Evolutionary conservation across 257 asterid species (phyloP), one percentile per base, ranked within the genome.

Genomic region (Petunia secreta): DNA sequence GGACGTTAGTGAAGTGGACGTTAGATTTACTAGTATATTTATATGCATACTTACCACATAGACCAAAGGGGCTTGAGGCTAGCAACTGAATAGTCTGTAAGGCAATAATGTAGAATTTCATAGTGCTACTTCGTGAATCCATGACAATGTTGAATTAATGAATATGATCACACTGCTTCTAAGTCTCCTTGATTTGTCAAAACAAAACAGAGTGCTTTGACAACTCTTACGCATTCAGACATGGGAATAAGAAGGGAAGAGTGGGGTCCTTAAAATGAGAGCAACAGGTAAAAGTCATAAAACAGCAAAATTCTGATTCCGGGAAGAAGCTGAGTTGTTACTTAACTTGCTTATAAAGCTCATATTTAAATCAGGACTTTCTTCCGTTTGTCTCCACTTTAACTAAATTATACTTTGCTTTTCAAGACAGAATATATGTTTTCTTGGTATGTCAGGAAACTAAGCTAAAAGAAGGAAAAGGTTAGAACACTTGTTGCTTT

Each of bases 391-490:
- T 63, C 44, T 63, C 10, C 68, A 9, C n/a, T 63, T 63, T 63
- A 63, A 63, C 15, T 37, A 57, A 8, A 48, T 7, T 16, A 64
- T 4, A 5, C 38, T 2, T 5, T 34, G 15, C 43, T 71, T 5
- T 71, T 44, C 43, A 71, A 71, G 60, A 13, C 3, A 73, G 78
- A 52, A 73, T 73, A 73, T 52, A 13, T 73, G 78, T 73, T 73
- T 73, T 73, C 78, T 73, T 73, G 36, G 39, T n/a, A 50, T 73
- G 63, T 73, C 63, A 73, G 78, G 63, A 73, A 73, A 73, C 78
- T 73, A 73, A 73, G 8, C 43, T 50, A 52, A 69, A 40, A 11
- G 40, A 65, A 1, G 2, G 15, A 55, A 15, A 50, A 36, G 16
- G 8, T 7, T 6, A 34, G 50, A 50, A 54, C 62, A 50, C 4